Base-by-base conservation (phyloP, 2,329 filamentous ascomycete species). In the Talaromyces sp. region DNA sequence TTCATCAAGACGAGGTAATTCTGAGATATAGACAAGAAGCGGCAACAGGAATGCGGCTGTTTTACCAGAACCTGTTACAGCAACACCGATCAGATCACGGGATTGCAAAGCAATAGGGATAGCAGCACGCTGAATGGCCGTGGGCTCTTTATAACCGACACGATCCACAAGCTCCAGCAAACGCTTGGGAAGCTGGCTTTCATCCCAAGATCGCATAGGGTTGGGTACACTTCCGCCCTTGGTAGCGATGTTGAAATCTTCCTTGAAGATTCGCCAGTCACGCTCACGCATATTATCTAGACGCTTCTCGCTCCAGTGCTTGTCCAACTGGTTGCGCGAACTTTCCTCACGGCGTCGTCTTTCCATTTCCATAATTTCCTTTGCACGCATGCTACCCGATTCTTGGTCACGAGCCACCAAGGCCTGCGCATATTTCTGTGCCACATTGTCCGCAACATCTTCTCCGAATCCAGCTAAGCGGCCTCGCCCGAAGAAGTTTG, bases 251-350 rank as follows among this genome's bases (percentile, higher is more conserved):
- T 94, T 95, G 77, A 96, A 97, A 74, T 99, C 92, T 73, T 97
- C 94, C 76, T 97, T 99, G 85, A 99, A 97, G 65, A 99, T 97
- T 69, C 94, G 90, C 94, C 94, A 99, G 74, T 99, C 94, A 70
- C 94, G 83, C 75, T 97, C 92, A 57, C 91, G 89, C 94, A 99
- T 99, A 65, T 96, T 90, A 13, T 89, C 86, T 57, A 97, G 78
- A 57, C 82, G 83, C 84, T 99, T 99, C 70, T 97, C 90, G 50
- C 89, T 91, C 94, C 94, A 99, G 74, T 96, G 91, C 72, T 92
- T 92, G 64, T 95, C 92, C 51, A 96, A 80, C 30, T 87, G 87
- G 58, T 87, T 90, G 57, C 88, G 83, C 1, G 79, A 76, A 55
- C 86, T 85, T 58, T 89, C 85, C 66, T 95, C 88, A 65, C 86